phyloP scores from a whole-genome alignment of 768 basidiomycete species.

The Rhodosporidiobolus odoratus region DNA sequence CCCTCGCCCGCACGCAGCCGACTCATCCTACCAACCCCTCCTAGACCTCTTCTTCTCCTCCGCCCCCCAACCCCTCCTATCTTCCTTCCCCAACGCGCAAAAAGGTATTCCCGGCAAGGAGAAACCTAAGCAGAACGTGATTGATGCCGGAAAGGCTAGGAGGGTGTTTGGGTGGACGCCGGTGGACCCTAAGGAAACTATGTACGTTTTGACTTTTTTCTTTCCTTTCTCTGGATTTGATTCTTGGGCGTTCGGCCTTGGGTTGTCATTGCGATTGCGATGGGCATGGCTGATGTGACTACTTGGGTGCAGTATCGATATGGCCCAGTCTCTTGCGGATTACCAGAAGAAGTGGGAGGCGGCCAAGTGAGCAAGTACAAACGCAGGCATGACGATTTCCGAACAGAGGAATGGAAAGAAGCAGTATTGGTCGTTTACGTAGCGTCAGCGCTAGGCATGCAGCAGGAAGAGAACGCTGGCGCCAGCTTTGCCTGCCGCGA shows the following conservation, averaged over 20 bases:
- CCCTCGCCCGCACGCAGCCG: conserved; percentile 6
- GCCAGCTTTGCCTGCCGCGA: too few relatives aligned
- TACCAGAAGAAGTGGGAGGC: conserved; percentile 27
- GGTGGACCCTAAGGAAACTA: conserved; percentile 17
- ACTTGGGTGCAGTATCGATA: conserved; percentile 6
- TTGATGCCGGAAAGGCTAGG: conserved; percentile 23
- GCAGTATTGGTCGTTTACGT: neutral
- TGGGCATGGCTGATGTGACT: neutral
- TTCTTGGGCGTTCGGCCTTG: too few relatives aligned
- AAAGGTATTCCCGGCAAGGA: conserved; percentile 11
- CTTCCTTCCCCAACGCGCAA: conserved; percentile 18
- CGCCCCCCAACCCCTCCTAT: neutral
- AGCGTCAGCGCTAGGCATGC: too few relatives aligned
- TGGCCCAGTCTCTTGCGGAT: conserved; percentile 17
- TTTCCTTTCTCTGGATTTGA: neutral
- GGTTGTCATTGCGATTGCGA: too few relatives aligned
- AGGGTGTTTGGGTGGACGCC: conserved; percentile 29
- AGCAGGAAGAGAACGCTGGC: too few relatives aligned
- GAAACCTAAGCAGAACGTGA: conserved; percentile 22
- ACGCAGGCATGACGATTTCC: neutral
- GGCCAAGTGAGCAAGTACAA: neutral
- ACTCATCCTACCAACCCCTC: conserved; percentile 29
- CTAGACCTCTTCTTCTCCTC: conserved; percentile 25
- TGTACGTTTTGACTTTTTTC: neutral
- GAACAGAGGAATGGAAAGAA: neutral